Evolutionary conservation across 108 stramenopile genomes (phyloP).

Genomic region (Bacterosira constricta): DNA sequence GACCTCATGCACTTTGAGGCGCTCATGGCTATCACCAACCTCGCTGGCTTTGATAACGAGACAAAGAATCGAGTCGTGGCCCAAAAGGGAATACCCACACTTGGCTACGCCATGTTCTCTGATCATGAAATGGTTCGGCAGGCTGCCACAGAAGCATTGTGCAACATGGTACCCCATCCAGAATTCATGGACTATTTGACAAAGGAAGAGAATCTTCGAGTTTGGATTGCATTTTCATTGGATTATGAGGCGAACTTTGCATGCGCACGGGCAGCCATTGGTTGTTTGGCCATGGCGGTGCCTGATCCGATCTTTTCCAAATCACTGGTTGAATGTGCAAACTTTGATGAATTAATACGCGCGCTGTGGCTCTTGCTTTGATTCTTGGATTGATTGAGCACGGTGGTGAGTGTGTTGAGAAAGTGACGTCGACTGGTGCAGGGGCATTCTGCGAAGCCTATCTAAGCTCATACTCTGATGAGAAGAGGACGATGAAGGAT

Average conservation of each 20-base stretch:
- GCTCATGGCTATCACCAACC: constrained; percentile 92
- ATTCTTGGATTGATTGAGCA: constrained; percentile 67
- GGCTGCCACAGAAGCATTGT: constrained; percentile 95
- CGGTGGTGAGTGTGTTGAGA: constrained; percentile 57
- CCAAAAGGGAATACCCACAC: constrained; percentile 77
- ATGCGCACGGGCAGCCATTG: constrained; percentile 86
- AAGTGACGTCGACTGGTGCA: constrained; percentile 58
- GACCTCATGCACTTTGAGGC: constrained; percentile 96
- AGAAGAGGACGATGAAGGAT: constrained; percentile 57
- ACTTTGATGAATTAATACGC: constrained; percentile 62
- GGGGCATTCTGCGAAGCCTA: constrained; percentile 78
- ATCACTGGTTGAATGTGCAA: constrained; percentile 49
- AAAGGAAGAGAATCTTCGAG: constrained; percentile 77
- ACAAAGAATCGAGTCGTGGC: constrained; percentile 87
- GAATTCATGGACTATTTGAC: constrained; percentile 74
- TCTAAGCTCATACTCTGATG: constrained; percentile 62
- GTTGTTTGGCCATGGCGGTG: constrained; percentile 87
- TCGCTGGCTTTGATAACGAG: constrained; percentile 85
- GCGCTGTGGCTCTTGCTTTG: constrained; percentile 57
- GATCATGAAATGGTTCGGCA: constrained; percentile 94
- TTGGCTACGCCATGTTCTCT: constrained; percentile 93
- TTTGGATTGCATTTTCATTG: constrained; percentile 89
- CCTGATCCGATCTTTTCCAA: constrained; percentile 62
- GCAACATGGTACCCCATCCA: constrained; percentile 89
- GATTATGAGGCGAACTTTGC: constrained; percentile 80